A percentile compares a stretch with the other conserved stretches of the same genome.
These are phyloP conservation scores for Xerophyta viscosa DNA, from an alignment of 106 monocot species.

Conservation along the genomic window DNA sequence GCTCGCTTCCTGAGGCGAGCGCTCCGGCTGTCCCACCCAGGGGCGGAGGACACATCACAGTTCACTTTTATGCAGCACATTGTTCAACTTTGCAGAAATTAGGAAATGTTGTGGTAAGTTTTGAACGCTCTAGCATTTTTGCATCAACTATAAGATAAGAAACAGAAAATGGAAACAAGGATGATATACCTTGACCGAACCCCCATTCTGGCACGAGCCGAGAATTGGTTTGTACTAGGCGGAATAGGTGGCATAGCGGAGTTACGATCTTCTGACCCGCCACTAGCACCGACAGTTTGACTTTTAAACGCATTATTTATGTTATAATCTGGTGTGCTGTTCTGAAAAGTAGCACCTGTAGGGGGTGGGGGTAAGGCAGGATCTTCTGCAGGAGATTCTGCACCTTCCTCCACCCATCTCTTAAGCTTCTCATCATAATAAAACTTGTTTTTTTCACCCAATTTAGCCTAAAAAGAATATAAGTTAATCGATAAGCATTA, in stretches of 20 bases:
- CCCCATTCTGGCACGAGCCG: constrained; percentile 65
- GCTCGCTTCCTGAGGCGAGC: too few relatives aligned
- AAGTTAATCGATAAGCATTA: too few relatives aligned
- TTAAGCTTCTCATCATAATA: constrained; percentile 97
- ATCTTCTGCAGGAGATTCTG: constrained; percentile 53
- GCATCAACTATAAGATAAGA: not conserved
- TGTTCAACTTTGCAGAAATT: too few relatives aligned
- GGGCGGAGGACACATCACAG: too few relatives aligned
- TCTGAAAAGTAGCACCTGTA: constrained; percentile 42
- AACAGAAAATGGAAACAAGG: not conserved
- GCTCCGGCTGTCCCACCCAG: too few relatives aligned
- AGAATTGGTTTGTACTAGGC: constrained; percentile 78
- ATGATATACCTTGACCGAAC: constrained; percentile 68
- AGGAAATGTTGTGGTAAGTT: too few relatives aligned
- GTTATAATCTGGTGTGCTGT: constrained; percentile 38
- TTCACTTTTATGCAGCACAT: too few relatives aligned
- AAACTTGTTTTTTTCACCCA: constrained; percentile 88
- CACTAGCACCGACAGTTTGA: constrained; percentile 19
- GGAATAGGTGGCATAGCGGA: constrained; percentile 71
- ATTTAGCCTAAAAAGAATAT: constrained; percentile 65
- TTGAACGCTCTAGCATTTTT: too few relatives aligned
- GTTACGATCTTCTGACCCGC: constrained; percentile 30
- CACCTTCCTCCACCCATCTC: constrained; percentile 97
- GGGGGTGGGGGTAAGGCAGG: constrained; percentile 71
- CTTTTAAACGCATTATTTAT: constrained; percentile 32